Percentiles rank a stretch among this genome's conserved stretches.
Conservation (phyloP, 2,329 filamentous ascomycete species). For the Pseudogymnoascus sp. region DNA sequence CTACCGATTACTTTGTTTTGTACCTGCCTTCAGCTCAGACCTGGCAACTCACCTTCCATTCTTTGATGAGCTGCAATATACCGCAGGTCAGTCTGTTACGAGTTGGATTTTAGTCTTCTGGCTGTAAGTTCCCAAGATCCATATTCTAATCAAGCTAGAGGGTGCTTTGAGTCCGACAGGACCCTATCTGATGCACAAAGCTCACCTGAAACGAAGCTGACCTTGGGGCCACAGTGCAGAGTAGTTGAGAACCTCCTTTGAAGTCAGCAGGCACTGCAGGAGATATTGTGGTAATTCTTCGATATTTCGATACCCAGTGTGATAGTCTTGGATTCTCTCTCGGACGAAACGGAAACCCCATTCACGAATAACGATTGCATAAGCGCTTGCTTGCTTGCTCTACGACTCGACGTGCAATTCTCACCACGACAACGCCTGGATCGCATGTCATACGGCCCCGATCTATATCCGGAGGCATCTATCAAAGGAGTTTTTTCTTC, state of each 20-base stretch:
- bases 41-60: conserved; percentile 8
- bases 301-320: conserved; percentile 7
- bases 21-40: conserved; percentile 1
- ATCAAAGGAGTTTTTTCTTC: conserved; percentile 1
- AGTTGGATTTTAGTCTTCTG: conserved; percentile 3
- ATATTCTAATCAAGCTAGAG: not conserved
- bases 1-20: conserved; percentile 4
- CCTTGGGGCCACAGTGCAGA: conserved; percentile 16
- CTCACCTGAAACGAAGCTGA: conserved; percentile 6
- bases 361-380: conserved; percentile 7
- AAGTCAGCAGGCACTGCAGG: conserved; percentile 81
- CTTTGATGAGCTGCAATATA: conserved; percentile 3
- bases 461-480: conserved; percentile 5
- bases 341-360: not conserved
- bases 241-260: conserved; percentile 50
- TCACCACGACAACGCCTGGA: conserved; percentile 7
- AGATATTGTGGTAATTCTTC: conserved; percentile 35
- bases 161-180: not conserved
- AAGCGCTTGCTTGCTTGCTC: conserved; percentile 3
- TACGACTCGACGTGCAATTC: conserved; percentile 4
- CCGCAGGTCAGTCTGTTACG: not conserved
- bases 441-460: conserved; percentile 1
- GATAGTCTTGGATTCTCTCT: conserved; percentile 30
- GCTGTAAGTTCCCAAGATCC: not conserved
- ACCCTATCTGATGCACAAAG: not conserved